These are phyloP conservation scores for Trypanosoma platydactyli DNA, from an alignment of 208 protist genomes.

Conservation along the genomic window DNA sequence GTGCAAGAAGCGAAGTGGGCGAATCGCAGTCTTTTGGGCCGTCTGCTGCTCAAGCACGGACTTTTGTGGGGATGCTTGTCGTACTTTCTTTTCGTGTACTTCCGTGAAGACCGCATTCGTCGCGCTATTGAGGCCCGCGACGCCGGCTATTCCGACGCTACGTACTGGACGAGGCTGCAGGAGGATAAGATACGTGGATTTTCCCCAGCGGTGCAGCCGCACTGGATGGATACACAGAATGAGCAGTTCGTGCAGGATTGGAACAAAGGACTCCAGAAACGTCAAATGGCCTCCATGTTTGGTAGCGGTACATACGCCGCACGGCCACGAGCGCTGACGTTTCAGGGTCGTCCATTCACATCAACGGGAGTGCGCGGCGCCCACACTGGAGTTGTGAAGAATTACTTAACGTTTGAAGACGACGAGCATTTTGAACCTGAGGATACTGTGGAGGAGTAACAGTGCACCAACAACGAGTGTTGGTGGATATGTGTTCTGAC, in stretches of 20 bases:
- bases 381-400: conserved; percentile 15
- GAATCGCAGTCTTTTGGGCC: conserved; percentile 21
- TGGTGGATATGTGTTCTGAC: neutral
- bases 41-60: conserved; percentile 29
- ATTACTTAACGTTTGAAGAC: conserved; percentile 4
- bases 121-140: conserved; percentile 37
- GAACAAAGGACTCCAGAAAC: conserved; percentile 20
- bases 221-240: conserved; percentile 27
- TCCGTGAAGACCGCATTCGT: conserved; percentile 36
- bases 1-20: conserved; percentile 26
- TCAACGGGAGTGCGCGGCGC: conserved; percentile 41
- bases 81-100: conserved; percentile 35
- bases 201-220: conserved; percentile 1
- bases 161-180: conserved; percentile 13
- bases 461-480: neutral
- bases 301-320: conserved; percentile 2
- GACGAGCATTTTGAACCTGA: conserved; percentile 27
- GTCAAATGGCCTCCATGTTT: neutral
- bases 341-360: conserved; percentile 53
- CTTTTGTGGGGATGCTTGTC: conserved; percentile 35
- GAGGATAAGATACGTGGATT: conserved; percentile 9
- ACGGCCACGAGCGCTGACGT: conserved; percentile 35
- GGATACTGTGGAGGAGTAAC: conserved; percentile 11
- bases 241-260: conserved; percentile 24
- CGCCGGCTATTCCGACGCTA: conserved; percentile 28